Evolutionary conservation across 116 monocot species (phyloP).

Genomic region (Posidonia oceanica): DNA sequence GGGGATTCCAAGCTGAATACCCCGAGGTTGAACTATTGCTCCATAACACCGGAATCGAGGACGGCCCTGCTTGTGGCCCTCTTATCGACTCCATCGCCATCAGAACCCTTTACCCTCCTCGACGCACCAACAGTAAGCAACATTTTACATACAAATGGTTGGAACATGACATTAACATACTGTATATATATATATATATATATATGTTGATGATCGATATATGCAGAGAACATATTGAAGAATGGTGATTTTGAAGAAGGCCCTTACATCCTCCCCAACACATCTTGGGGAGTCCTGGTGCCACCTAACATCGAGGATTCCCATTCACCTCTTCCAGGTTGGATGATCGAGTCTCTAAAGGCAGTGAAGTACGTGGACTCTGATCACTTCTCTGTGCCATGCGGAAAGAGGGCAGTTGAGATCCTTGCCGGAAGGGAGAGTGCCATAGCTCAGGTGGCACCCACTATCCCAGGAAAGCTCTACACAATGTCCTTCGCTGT

Average conservation of each 20-base stretch:
- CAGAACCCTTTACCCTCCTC: constrained; percentile 33
- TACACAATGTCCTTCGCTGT: constrained; percentile 55
- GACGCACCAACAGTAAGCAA: constrained; percentile 11
- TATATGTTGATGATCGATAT: too few relatives aligned
- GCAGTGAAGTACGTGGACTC: constrained; percentile 61
- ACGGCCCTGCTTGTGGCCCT: constrained; percentile 62
- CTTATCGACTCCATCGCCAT: constrained; percentile 61
- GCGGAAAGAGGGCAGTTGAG: constrained; percentile 53
- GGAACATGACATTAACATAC: too few relatives aligned
- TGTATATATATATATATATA: too few relatives aligned
- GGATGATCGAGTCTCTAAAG: constrained; percentile 53
- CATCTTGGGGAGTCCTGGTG: constrained; percentile 50
- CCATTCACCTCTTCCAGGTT: constrained; percentile 47
- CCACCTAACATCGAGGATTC: constrained; percentile 64
- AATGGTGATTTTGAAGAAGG: constrained; percentile 72
- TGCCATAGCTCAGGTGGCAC: constrained; percentile 49
- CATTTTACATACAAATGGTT: too few relatives aligned
- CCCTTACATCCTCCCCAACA: constrained; percentile 51
- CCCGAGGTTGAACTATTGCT: constrained; percentile 31
- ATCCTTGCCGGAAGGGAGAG: constrained; percentile 74
- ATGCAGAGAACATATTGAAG: constrained; percentile 49
- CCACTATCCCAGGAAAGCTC: constrained; percentile 25
- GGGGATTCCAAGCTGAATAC: constrained; percentile 30
- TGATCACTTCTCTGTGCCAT: constrained; percentile 60
- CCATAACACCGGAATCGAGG: constrained; percentile 39